Percentiles rank a stretch among this genome's conserved stretches.
These are phyloP conservation scores for Chytriomyces sp. DNA, from an alignment of 192 early-diverging fungal species.

Conservation along the genomic window DNA sequence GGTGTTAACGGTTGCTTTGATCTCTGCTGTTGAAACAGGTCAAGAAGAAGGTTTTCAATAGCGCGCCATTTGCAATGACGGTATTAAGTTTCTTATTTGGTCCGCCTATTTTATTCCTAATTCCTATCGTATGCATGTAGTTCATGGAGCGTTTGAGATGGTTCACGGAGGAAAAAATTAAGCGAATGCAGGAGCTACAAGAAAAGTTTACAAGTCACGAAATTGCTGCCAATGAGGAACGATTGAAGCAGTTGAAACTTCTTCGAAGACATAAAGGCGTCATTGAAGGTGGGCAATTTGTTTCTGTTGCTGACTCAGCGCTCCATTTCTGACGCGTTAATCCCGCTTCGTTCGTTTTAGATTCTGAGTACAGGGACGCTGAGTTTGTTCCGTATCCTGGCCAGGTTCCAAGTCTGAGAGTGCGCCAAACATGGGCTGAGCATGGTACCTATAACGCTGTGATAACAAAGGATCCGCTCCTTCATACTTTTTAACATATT, in stretches of 20 bases:
- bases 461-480: not conserved
- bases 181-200: slow-evolving; percentile 37
- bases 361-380: slow-evolving; percentile 39
- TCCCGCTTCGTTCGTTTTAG: not conserved
- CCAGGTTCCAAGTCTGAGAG: slow-evolving; percentile 41
- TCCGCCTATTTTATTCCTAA: slow-evolving; percentile 2
- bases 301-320: slow-evolving; percentile 15
- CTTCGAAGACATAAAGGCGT: slow-evolving; percentile 22
- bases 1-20: slow-evolving; percentile 1
- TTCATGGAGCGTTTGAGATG: slow-evolving; percentile 59
- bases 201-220: slow-evolving; percentile 47
- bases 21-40: slow-evolving; percentile 29
- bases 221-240: slow-evolving; percentile 52
- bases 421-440: slow-evolving; percentile 45
- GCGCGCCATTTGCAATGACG: slow-evolving; percentile 53
- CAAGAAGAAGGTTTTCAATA: slow-evolving; percentile 44
- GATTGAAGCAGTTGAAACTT: slow-evolving; percentile 46
- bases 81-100: slow-evolving; percentile 35
- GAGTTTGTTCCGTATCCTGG: slow-evolving; percentile 64
- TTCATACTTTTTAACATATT: slow-evolving; percentile 30
- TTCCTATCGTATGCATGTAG: slow-evolving; percentile 15
- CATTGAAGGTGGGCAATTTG: slow-evolving; percentile 17
- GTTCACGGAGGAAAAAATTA: slow-evolving; percentile 52
- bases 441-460: slow-evolving; percentile 36
- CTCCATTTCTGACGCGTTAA: not conserved